phyloP scores from a whole-genome alignment of 176 grass and related monocot species.

The Oryza glaberrima region DNA sequence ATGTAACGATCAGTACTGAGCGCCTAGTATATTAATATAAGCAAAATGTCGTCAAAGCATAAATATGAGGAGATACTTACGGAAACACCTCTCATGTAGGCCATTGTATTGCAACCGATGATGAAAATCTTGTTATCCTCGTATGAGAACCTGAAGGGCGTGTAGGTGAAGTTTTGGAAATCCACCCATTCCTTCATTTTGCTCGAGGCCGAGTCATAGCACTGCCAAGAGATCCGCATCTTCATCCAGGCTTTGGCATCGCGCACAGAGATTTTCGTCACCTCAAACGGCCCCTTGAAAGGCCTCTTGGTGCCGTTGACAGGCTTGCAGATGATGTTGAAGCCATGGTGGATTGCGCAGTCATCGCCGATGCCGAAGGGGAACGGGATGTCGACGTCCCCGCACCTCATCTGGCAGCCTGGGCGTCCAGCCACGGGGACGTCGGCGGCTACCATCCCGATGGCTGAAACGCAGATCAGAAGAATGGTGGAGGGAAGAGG shows the following conservation, averaged over 20 bases:
- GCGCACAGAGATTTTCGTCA: not conserved
- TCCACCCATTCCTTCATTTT: rapidly evolving
- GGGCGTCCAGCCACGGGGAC: not conserved
- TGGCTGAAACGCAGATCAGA: not conserved
- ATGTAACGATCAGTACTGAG: no score
- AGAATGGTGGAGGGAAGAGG: not conserved
- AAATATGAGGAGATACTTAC: not conserved
- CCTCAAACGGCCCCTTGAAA: not conserved
- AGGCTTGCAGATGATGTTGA: rapidly evolving
- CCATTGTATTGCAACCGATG: slow-evolving; percentile 20
- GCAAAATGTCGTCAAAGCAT: not conserved
- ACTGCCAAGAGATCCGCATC: rapidly evolving
- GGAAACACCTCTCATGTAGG: not conserved
- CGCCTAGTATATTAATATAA: no score
- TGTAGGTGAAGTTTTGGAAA: not conserved
- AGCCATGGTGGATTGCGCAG: not conserved
- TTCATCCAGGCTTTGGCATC: not conserved
- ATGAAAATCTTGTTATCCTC: not conserved
- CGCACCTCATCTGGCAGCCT: slow-evolving; percentile 11
- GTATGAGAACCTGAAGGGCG: not conserved
- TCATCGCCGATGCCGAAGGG: not conserved
- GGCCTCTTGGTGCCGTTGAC: not conserved
- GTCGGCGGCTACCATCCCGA: not conserved
- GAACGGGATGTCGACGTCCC: not conserved
- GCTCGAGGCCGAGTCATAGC: not conserved